Evolutionary conservation across 2,329 filamentous ascomycete species (phyloP).

Genomic region (Exophiala sp.): DNA sequence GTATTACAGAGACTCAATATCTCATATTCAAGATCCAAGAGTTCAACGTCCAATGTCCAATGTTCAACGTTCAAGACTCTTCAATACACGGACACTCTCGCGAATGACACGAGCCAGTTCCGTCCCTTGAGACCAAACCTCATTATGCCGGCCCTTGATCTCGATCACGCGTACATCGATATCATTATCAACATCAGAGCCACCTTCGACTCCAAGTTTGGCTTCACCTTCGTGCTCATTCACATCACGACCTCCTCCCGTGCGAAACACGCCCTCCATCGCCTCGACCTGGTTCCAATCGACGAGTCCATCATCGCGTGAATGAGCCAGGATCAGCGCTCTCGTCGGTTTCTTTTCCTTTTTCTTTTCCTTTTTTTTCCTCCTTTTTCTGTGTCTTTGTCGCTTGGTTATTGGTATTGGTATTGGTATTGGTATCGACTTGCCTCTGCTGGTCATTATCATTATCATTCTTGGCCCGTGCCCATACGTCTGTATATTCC

Average conservation of each 20-base stretch:
- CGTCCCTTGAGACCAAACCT: conserved; percentile 38
- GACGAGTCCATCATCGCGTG: conserved; percentile 39
- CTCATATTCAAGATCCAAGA: too few relatives aligned
- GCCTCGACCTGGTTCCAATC: conserved; percentile 35
- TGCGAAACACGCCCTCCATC: conserved; percentile 49
- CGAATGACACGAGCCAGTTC: conserved; percentile 37
- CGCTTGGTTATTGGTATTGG: too few relatives aligned
- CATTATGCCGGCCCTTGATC: conserved; percentile 38
- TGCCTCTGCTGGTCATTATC: too few relatives aligned
- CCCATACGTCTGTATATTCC: conserved; percentile 27
- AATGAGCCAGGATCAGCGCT: conserved; percentile 39
- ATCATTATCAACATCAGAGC: background rate
- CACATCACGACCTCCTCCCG: conserved; percentile 39
- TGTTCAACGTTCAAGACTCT: too few relatives aligned
- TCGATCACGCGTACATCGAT: conserved; percentile 33
- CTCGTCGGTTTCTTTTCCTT: conserved; percentile 15
- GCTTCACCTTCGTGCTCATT: conserved; percentile 30
- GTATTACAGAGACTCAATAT: too few relatives aligned
- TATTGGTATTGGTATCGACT: conserved; percentile 18
- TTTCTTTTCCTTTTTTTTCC: background rate
- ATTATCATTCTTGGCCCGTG: conserved; percentile 18
- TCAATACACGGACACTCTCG: conserved; percentile 16
- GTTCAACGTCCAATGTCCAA: too few relatives aligned
- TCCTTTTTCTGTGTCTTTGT: too few relatives aligned
- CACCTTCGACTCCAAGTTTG: background rate